Conservation (phyloP, 441 rosid genomes). For the Rhodomyrtus psidioides region DNA sequence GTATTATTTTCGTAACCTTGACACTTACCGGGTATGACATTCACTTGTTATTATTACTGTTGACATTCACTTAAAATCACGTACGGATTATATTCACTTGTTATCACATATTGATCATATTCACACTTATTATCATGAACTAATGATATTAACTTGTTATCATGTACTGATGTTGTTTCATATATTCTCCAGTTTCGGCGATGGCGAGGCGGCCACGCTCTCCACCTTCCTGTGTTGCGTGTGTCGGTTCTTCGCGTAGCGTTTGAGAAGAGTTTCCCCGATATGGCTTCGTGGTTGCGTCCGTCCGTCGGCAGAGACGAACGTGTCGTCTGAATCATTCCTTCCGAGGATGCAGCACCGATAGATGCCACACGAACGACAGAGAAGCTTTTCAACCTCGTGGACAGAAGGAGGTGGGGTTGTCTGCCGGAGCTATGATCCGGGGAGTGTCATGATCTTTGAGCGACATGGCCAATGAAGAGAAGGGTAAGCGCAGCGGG, state of each 20-base stretch:
- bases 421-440: background rate
- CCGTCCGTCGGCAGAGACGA: background rate
- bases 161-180: no score
- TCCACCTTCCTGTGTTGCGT: background rate
- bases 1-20: no score
- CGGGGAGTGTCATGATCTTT: background rate
- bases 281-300: background rate
- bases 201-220: background rate
- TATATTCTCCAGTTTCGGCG: background rate
- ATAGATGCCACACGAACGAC: background rate
- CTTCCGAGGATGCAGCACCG: background rate
- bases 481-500: background rate
- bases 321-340: background rate
- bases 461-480: background rate
- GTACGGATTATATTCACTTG: no score
- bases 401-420: background rate
- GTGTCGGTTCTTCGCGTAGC: background rate
- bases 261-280: background rate
- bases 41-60: no score
- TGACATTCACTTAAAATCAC: no score
- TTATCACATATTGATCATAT: no score
- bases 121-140: no score
- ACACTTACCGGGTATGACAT: no score
- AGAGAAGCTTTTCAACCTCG: background rate
- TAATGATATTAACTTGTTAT: no score